Evolutionary conservation across 1,284 basidiomycete genomes (phyloP), one percentile per base, ranked within the genome.

Genomic region (Rhodotorula sp.): DNA sequence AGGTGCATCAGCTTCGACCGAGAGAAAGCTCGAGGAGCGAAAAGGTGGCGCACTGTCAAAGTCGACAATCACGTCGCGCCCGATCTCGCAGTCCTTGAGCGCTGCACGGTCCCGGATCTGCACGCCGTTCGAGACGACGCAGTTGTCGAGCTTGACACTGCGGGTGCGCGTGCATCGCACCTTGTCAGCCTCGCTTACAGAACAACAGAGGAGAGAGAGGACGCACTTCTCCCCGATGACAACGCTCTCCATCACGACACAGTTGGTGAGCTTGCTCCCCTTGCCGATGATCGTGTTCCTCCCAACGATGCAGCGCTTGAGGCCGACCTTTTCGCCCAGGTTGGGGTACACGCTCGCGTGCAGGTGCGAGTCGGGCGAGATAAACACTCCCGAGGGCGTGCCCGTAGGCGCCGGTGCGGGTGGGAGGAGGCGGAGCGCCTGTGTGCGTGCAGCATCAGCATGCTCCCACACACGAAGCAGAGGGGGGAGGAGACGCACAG

Each of bases 291-390:
- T 83, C 78, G 93, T 96, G 79, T 95, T 92, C 71, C 89, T 87
- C 10, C 96, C 96, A 36, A 98, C 87, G 34, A 95, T 86, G 15
- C 90, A 91, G 76, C 90, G 90, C 82, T 97, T 98, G 81, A 99
- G 89, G 46, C 85, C 89, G 29, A 91, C 88, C 57, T 89, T 88
- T 80, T 97, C 95, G 12, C 89, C 90, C 12, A 99, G 85, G 63
- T 88, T 88, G 19, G 91, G 91, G 7, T 89, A 91, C 60, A 88
- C 87, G 13, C 91, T 92, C 22, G 57, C 36, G 51, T 77, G 73
- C 22, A 98, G 84, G 69, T 93, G 86, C 21, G 89, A 91, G 81
- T 98, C 95, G 5, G 87, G 83, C 1, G 93, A 94, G 76, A 97
- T 71, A 58, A 74, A 72, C 19, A 71, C 73, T 34, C 72, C 72